Evolutionary conservation across 768 basidiomycete genomes (phyloP), one percentile per base, ranked within the genome.

Genomic region (Thelephora ganbajun): DNA sequence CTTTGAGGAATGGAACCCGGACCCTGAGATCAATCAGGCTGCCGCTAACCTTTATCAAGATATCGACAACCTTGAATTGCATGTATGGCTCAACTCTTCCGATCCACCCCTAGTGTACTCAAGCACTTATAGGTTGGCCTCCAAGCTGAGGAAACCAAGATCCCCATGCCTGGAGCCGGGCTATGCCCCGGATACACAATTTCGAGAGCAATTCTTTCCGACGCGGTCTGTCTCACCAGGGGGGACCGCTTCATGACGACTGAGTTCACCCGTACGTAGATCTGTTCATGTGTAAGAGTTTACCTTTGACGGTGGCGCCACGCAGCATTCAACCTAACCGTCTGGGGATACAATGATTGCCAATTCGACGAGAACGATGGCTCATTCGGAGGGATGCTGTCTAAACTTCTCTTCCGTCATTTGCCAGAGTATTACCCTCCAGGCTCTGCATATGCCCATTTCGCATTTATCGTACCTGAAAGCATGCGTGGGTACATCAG

Each of bases 101-200:
- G 20, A 37, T 7, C 20, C 11, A 45, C 35, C 16, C 33, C 39
- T 41, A 26, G 33, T 52, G 45, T 43, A 43, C 19, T 14, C 46
- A 34, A 19, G 12, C 26, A 19, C n/a, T n/a, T 47, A 18, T 33
- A 54, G 53, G 53, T 60, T 6, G 61, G 61, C 2, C 11, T 62
- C 48, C 58, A 58, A 39, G 82, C 83, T 5, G 87, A 90, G 59
- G 69, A 87, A 54, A 57, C 81, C 2, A 89, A 88, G 57, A 45
- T 2, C 51, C 73, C 78, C 5, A 68, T 69, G 19, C 72, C 76
- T 1, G 88, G 85, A 6, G 79, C 83, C 5, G 87, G 86, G 11
- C 59, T 89, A 4, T 88, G 85, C 59, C 85, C 85, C 4, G 83
- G 85, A 22, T 88, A 79, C 64, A 89, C 88, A 4, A 81, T 86